These are phyloP conservation scores for Umbelopsis ramanniana DNA, from an alignment of 192 early-diverging fungal genomes.

Conservation along the genomic window DNA sequence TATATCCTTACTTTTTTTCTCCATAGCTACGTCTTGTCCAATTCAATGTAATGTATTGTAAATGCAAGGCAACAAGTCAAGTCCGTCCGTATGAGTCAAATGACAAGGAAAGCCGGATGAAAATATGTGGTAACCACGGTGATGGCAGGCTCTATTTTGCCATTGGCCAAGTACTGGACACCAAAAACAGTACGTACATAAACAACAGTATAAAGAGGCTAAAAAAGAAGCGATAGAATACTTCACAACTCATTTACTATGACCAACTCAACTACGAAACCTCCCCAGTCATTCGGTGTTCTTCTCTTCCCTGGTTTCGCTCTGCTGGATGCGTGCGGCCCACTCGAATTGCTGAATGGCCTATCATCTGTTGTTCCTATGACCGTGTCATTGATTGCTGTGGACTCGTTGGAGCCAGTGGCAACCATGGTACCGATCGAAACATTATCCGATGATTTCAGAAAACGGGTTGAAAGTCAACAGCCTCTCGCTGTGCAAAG, in stretches of 20 bases:
- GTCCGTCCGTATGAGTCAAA: too few relatives aligned
- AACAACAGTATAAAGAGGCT: not conserved
- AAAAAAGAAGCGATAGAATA: not conserved
- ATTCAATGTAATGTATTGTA: too few relatives aligned
- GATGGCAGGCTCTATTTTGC: too few relatives aligned
- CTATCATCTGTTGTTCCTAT: slow-evolving; percentile 16
- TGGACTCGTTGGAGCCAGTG: slow-evolving; percentile 7
- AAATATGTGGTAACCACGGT: too few relatives aligned
- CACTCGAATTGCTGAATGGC: slow-evolving; percentile 16
- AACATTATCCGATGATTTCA: not conserved
- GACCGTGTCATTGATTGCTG: not conserved
- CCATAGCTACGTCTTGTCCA: too few relatives aligned
- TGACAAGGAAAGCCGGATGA: too few relatives aligned
- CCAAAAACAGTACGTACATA: too few relatives aligned
- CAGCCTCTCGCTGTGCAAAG: not conserved
- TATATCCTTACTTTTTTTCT: too few relatives aligned
- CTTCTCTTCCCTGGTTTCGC: slow-evolving; percentile 39
- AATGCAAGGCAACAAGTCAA: too few relatives aligned
- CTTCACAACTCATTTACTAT: not conserved
- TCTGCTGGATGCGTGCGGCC: slow-evolving; percentile 32
- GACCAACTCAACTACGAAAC: not conserved
- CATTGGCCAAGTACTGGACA: too few relatives aligned
- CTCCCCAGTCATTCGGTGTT: slow-evolving; percentile 26
- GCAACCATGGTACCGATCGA: not conserved
- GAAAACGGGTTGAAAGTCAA: not conserved